Percentiles rank a stretch among this genome's conserved stretches.
Evolutionary conservation across 1,284 basidiomycete genomes (phyloP).

Genomic region (Thecaphora thlaspeos): DNA sequence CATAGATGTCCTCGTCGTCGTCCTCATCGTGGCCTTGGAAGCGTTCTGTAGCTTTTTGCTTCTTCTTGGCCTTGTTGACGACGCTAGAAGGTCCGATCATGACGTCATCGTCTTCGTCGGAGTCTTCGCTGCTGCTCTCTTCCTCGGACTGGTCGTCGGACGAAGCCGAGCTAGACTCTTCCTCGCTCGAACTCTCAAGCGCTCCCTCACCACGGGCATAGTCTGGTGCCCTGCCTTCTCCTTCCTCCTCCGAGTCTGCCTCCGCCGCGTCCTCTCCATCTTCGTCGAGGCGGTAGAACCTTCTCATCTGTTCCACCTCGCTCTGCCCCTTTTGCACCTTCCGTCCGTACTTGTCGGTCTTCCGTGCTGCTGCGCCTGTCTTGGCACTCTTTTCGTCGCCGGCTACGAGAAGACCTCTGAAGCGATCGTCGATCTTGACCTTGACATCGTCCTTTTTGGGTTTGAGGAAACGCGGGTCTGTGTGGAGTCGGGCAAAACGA

Average conservation of each 20-base stretch:
- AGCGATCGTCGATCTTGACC: conserved; percentile 89
- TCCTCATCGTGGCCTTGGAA: conserved; percentile 24
- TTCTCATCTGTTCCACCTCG: conserved; percentile 40
- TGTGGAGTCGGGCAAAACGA: conserved; percentile 79
- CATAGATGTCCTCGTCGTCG: conserved; percentile 32
- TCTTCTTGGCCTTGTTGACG: conserved; percentile 24
- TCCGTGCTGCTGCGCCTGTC: conserved; percentile 27
- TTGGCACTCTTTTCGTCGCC: conserved; percentile 58
- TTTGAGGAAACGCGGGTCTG: conserved; percentile 87
- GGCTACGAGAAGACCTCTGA: conserved; percentile 74
- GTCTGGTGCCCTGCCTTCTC: conserved; percentile 62
- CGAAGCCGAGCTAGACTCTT: conserved; percentile 29
- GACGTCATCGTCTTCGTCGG: conserved; percentile 40
- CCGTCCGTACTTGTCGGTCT: conserved; percentile 90
- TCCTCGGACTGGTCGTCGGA: conserved; percentile 28
- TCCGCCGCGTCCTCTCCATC: conserved; percentile 38
- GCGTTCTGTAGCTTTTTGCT: conserved; percentile 9
- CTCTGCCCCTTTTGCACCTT: conserved; percentile 60
- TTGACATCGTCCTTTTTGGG: conserved; percentile 78
- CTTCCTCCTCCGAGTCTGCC: conserved; percentile 20
- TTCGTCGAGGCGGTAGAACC: conserved; percentile 49
- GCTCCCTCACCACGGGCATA: conserved; percentile 74
- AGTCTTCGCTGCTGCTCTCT: conserved; percentile 67
- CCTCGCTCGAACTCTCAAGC: conserved; percentile 46
- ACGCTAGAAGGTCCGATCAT: conserved; percentile 39